phyloP scores from a whole-genome alignment of 192 early-diverging fungal genomes.

The Dimargaris verticillata region DNA sequence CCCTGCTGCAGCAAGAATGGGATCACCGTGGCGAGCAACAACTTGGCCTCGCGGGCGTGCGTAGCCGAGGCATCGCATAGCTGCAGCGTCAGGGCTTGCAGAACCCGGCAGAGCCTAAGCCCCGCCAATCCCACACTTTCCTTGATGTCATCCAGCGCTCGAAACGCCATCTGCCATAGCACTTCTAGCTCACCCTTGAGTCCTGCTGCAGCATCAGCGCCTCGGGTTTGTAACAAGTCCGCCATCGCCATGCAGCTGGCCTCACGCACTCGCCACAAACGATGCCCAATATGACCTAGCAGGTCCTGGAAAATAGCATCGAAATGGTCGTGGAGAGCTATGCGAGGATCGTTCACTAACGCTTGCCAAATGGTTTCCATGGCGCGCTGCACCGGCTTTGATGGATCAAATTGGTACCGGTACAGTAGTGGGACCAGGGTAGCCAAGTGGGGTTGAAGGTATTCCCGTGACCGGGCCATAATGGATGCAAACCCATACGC shows the following conservation, averaged over 20 bases:
- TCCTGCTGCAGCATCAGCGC: constrained; percentile 14
- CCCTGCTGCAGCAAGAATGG: constrained; percentile 73
- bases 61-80: constrained; percentile 64
- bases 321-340: constrained; percentile 58
- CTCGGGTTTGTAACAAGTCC: constrained; percentile 10
- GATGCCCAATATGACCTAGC: constrained; percentile 54
- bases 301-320: constrained; percentile 69
- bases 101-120: constrained; percentile 56
- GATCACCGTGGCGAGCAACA: constrained; percentile 65
- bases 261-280: constrained; percentile 77
- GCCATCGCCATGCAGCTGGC: constrained; percentile 37
- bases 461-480: constrained; percentile 56
- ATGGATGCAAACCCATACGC: constrained; percentile 74
- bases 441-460: constrained; percentile 63
- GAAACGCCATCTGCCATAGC: constrained; percentile 82
- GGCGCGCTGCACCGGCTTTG: constrained; percentile 62
- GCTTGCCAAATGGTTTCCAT: constrained; percentile 87
- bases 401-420: constrained; percentile 82
- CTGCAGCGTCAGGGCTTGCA: constrained; percentile 67
- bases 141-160: constrained; percentile 86
- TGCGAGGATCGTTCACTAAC: constrained; percentile 47
- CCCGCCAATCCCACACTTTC: constrained; percentile 74
- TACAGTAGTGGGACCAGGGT: constrained; percentile 71
- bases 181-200: constrained; percentile 47
- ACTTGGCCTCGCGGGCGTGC: constrained; percentile 37